Evolutionary conservation across 257 asterid species (phyloP), one percentile per base, ranked within the genome.

Genomic region (Fraxinus cuspidata): DNA sequence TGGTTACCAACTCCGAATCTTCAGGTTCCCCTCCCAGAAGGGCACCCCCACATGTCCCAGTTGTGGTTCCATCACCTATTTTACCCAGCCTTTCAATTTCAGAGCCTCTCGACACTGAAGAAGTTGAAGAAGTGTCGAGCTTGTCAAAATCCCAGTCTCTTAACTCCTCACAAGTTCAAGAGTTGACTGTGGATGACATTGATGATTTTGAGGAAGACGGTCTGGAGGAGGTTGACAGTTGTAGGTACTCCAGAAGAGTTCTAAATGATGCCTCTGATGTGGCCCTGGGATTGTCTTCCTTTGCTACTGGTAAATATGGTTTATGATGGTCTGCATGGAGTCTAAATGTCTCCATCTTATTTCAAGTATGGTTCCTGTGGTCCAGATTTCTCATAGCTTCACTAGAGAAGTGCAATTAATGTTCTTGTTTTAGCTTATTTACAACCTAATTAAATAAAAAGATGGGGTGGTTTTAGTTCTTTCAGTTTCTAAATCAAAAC

Each of bases 1-100:
- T 95, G 81, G 97, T 87, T 53, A 93, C 98, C 4, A 69, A 85
- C 75, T 85, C 94, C n/a, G 90, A 89, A 76, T 70, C 91, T 75
- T 93, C 98, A 51, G 97, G 98, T 79, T 89, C 96, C 70, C 98
- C 99, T 78, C 99, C 99, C 42, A 81, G 90, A 86, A 93, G 97
- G 82, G 71, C 84, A 40, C 99, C 99, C 70, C 99, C 99, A 6
- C 40, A 84, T 2, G 89, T 70, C 68, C 93, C 97, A 71, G 70
- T 64, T 56, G 75, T 81, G 80, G 88, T 85, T 47, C 79, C 89
- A 72, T 73, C 88, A 66, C 85, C 92, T 28, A 90, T 91, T 82
- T 81, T 93, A 75, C 84, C 93, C 64, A 86, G 76, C 77, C 87
- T 90, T 58, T 79, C 97, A 63, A 34, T 81, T 77, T 76, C 88